Conservation (phyloP, 2,329 filamentous ascomycete species). For the Zasmidium citrigriseum region DNA sequence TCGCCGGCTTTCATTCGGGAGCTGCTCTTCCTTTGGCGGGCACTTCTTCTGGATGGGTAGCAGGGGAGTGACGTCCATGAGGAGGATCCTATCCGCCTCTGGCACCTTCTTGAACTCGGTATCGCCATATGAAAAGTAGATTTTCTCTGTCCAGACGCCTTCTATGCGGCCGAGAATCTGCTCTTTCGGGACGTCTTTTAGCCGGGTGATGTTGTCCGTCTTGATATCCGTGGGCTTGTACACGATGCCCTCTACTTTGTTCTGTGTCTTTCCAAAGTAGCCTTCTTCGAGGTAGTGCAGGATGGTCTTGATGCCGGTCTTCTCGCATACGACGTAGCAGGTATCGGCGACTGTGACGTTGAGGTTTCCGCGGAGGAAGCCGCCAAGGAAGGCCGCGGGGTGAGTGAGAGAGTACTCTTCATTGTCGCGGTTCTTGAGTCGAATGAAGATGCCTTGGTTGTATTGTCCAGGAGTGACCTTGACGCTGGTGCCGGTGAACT, state of each 20-base stretch:
- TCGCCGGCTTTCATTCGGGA: constrained; percentile 83
- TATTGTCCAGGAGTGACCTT: constrained; percentile 89
- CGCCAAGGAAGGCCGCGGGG: constrained; percentile 88
- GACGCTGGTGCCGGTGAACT: constrained; percentile 94
- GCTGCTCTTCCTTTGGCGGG: constrained; percentile 75
- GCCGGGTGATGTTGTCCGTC: constrained; percentile 75
- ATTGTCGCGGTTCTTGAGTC: constrained; percentile 72
- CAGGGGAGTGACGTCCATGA: constrained; percentile 87
- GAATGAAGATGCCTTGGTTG: constrained; percentile 95
- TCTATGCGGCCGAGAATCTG: constrained; percentile 81
- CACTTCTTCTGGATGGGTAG: constrained; percentile 75
- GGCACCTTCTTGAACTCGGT: constrained; percentile 47
- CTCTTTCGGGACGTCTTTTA: constrained; percentile 83
- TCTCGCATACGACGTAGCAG: constrained; percentile 85
- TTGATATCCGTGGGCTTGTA: constrained; percentile 82
- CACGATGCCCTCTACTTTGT: constrained; percentile 86
- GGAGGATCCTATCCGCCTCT: constrained; percentile 63
- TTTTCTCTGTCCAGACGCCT: constrained; percentile 79
- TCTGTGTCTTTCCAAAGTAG: constrained; percentile 88
- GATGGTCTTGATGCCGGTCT: constrained; percentile 88
- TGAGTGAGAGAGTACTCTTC: constrained; percentile 96
- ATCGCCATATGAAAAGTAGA: constrained; percentile 59
- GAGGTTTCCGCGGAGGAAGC: constrained; percentile 81
- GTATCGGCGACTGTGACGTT: constrained; percentile 88
- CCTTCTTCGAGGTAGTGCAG: constrained; percentile 92